Evolutionary conservation across 306 rosid species (phyloP), one percentile per base, ranked within the genome.

Genomic region (Dryas octopetala): DNA sequence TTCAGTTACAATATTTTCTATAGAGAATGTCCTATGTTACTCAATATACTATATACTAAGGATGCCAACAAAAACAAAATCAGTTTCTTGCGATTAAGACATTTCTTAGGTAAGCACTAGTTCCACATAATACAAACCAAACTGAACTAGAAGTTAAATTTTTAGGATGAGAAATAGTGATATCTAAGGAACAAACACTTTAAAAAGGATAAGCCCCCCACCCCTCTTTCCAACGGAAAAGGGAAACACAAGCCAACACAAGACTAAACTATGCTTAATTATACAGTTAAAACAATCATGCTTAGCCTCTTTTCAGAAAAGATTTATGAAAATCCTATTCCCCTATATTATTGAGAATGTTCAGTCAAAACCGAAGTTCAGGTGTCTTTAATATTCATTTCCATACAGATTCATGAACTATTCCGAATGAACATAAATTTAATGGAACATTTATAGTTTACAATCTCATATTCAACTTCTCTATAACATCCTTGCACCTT

Each of bases 11-110:
- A 16, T 13, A 32, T 17, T 38, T 62, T 63, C 7, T 8, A 40
- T 41, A 41, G 10, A 26, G 6, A 66, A 43, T 28, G 47, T 81
- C 50, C 77, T 26, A 14, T 52, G 62, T 65, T 17, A 51, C 70
- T 43, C 69, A 58, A 50, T 5, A 61, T 62, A 43, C 47, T 41
- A 16, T 40, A 16, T 61, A 0, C 62, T 16, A 51, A 69, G 15
- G 51, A 38, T 23, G 38, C 38, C 54, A n/a, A 6, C 7, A 40
- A 54, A 53, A 10, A 53, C 17, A 4, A 41, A 40, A 54, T 16
- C 38, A 41, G 12, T 10, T 10, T n/a, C 6, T 40, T 41, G 16
- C 26, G 41, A 54, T 17, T 16, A 38, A 53, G 50, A 70, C n/a
- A 40, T 40, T 16, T 40, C 63, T 38, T 54, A 17, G 19, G 63